Evolutionary conservation across 1,284 basidiomycete species (phyloP).

Genomic region (Meira miltonrushii): DNA sequence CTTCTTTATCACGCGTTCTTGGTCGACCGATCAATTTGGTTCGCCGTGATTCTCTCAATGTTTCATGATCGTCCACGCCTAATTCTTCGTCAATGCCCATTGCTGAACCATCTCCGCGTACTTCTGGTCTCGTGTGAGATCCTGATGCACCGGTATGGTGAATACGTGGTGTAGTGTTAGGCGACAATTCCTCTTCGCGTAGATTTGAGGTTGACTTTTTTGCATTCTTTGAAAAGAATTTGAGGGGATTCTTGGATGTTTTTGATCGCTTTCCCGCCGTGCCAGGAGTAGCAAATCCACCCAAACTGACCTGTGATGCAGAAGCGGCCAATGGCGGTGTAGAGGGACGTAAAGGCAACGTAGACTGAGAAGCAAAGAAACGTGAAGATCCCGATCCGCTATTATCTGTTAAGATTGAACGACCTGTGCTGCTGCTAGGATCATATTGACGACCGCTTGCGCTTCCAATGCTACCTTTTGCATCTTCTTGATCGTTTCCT

Average conservation of each 20-base stretch:
- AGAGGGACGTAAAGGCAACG: conserved; percentile 21
- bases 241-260: conserved; percentile 38
- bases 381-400: neutral
- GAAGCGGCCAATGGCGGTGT: conserved; percentile 22
- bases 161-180: no score
- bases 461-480: no score
- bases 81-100: conserved; percentile 6
- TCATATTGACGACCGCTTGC: no score
- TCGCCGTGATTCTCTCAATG: neutral
- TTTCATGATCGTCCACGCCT: neutral
- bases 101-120: neutral
- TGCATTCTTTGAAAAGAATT: conserved; percentile 40
- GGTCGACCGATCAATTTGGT: conserved; percentile 13
- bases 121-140: no score
- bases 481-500: no score
- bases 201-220: neutral
- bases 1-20: conserved; percentile 19
- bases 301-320: conserved; percentile 12
- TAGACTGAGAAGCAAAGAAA: conserved; percentile 17
- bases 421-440: no score
- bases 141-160: no score
- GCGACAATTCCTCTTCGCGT: no score
- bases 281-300: conserved; percentile 18
- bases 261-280: conserved; percentile 13
- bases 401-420: no score